Evolutionary conservation across 805 yeast genomes (phyloP).

Genomic region (Kluyveromyces dobzhanskii): DNA sequence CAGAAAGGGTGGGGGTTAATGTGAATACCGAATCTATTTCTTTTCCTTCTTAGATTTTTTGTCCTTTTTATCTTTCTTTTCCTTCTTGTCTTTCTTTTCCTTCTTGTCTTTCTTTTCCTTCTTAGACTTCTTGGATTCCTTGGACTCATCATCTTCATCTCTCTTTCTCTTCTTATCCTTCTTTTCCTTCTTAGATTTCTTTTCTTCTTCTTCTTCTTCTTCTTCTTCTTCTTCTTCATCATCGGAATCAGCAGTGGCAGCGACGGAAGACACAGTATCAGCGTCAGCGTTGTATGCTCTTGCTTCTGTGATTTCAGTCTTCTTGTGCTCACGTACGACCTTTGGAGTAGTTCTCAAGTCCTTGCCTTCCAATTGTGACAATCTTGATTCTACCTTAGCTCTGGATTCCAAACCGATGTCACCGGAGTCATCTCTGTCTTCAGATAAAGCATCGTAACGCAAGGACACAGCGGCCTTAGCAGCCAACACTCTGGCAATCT

Average conservation of each 20-base stretch:
- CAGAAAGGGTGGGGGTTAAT: neutral
- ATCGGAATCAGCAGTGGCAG: slow-evolving; percentile 25
- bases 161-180: slow-evolving; percentile 27
- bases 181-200: slow-evolving; percentile 30
- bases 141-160: slow-evolving; percentile 29
- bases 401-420: slow-evolving; percentile 88
- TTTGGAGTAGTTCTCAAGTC: slow-evolving; percentile 86
- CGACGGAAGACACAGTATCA: slow-evolving; percentile 52
- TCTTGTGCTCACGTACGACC: slow-evolving; percentile 73
- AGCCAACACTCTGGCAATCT: slow-evolving; percentile 96
- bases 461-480: slow-evolving; percentile 97
- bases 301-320: slow-evolving; percentile 78
- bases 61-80: slow-evolving; percentile 27
- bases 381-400: slow-evolving; percentile 88
- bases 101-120: slow-evolving; percentile 28
- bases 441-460: slow-evolving; percentile 94
- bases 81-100: slow-evolving; percentile 27
- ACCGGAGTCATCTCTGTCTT: slow-evolving; percentile 93
- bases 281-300: slow-evolving; percentile 93
- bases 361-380: slow-evolving; percentile 93
- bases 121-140: slow-evolving; percentile 25
- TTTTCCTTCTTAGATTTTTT: slow-evolving; percentile 30
- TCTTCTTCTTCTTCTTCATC: slow-evolving; percentile 34
- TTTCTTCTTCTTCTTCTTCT: slow-evolving; percentile 30
- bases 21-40: slow-evolving; percentile 9